Base-by-base conservation (phyloP, 306 rosid species). In the Lupinus albus region DNA sequence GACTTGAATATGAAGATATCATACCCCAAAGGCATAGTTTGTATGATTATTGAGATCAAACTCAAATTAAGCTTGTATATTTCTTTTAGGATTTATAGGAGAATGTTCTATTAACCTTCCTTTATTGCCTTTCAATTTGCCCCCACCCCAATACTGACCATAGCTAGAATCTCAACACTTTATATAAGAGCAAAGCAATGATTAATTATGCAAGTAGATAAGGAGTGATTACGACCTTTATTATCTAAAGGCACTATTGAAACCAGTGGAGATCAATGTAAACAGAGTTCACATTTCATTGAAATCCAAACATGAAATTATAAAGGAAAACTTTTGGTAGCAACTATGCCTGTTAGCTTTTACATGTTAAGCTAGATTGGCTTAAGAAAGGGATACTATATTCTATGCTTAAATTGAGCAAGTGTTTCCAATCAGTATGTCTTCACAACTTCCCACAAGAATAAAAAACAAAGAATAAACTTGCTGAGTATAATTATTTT, bases 11-110 rank as follows among this genome's bases (percentile, higher is more conserved):
- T 6, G 91, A 87, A 35, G 92, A 84, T 16, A 79, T 83, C 75
- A 82, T 92, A 32, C 95, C 96, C 54, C 79, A 85, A 35, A 92
- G 95, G 68, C 96, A 87, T 70, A 82, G 97, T 71, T 92, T 92
- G 71, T 87, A 84, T 45, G 97, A 85, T 50, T 76, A 35, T 13
- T 76, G 47, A 68, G 38, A 13, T 11, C 4, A 61, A 67, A 18
- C 58, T 66, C 76, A 78, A 71, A 39, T 46, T 52, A 47, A 73
- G 13, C 70, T 77, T 77, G 78, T 67, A 71, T 65, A 84, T 72
- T 73, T 67, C 74, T 62, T 62, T 72, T 78, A 76, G 85, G 81
- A 25, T 30, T 73, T 49, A 52, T 33, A 56, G 70, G 52, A 64
- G 14, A 44, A 66, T 49, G 54, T 47, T 63, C 32, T 54, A 28